These are phyloP conservation scores for Solanum aculeatissimum DNA, from an alignment of 305 asterid species.

Conservation along the genomic window DNA sequence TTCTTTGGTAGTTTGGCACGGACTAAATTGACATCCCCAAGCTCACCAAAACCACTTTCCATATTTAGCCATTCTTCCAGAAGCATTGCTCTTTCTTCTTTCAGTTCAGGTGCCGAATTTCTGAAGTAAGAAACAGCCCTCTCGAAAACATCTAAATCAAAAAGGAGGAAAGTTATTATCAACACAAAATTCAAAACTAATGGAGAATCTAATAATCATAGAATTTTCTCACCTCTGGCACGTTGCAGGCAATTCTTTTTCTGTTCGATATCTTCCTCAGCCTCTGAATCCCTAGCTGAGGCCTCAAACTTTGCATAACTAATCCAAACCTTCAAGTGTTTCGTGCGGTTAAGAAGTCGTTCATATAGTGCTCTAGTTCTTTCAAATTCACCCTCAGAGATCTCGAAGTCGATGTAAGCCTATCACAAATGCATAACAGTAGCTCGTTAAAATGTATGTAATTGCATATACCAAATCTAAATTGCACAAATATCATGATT, in stretches of 20 bases:
- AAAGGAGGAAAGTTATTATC: background rate
- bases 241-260: slow-evolving; percentile 48
- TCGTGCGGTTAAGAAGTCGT: slow-evolving; percentile 81
- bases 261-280: slow-evolving; percentile 37
- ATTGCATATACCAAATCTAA: background rate
- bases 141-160: slow-evolving; percentile 53
- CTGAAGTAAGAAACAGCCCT: slow-evolving; percentile 65
- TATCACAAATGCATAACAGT: slow-evolving; percentile 11
- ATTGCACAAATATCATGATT: background rate
- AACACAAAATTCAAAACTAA: background rate
- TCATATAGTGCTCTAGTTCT: slow-evolving; percentile 80
- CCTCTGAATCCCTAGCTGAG: slow-evolving; percentile 39
- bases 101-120: slow-evolving; percentile 72
- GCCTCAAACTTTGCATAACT: slow-evolving; percentile 96
- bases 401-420: slow-evolving; percentile 95
- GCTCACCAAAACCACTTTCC: slow-evolving; percentile 68
- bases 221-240: slow-evolving; percentile 55
- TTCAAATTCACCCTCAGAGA: slow-evolving; percentile 65
- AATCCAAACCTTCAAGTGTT: slow-evolving; percentile 94
- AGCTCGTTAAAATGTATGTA: background rate
- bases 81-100: slow-evolving; percentile 94
- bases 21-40: slow-evolving; percentile 65
- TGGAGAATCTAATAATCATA: background rate
- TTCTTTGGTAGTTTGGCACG: slow-evolving; percentile 78
- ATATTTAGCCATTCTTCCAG: slow-evolving; percentile 77